Evolutionary conservation across 2,329 filamentous ascomycete species (phyloP).

Genomic region (Tolypocladium endophyticum): DNA sequence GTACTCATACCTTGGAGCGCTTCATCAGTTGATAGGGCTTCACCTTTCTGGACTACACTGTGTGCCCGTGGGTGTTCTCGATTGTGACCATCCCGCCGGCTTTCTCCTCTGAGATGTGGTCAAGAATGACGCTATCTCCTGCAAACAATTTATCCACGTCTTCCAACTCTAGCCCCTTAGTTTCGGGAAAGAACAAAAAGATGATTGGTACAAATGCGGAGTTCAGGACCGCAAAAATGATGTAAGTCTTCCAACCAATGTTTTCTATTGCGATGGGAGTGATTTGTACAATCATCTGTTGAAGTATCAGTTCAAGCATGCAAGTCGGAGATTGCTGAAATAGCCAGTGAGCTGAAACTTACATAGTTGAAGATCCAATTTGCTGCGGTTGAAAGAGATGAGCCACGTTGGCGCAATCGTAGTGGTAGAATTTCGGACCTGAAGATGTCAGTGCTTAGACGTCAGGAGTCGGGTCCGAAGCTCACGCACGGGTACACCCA

Average conservation of each 20-base stretch:
- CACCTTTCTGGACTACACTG: background rate
- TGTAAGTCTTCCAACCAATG: slow-evolving; percentile 16
- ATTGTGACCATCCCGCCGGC: background rate
- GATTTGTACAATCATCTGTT: slow-evolving; percentile 7
- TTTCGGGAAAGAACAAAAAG: slow-evolving; percentile 18
- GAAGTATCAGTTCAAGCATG: background rate
- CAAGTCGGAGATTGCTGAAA: background rate
- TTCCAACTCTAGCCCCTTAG: slow-evolving; percentile 29
- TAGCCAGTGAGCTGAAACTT: slow-evolving; percentile 1
- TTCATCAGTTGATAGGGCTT: too few relatives aligned
- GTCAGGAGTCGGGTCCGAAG: background rate
- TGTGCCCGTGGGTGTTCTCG: background rate
- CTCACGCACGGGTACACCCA: slow-evolving; percentile 19
- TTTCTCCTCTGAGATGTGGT: background rate
- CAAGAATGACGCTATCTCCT: slow-evolving; percentile 8
- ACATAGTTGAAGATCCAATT: slow-evolving; percentile 25
- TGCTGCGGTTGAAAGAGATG: slow-evolving; percentile 19
- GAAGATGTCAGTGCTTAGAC: background rate
- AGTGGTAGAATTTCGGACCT: slow-evolving; percentile 22
- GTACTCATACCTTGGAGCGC: too few relatives aligned
- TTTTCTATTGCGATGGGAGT: slow-evolving; percentile 10
- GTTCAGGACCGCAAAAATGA: slow-evolving; percentile 18
- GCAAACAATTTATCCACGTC: slow-evolving; percentile 22
- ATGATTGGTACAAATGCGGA: slow-evolving; percentile 16
- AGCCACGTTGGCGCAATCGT: slow-evolving; percentile 18